These are phyloP conservation scores for Colletotrichum tabaci DNA, from an alignment of 2,329 filamentous ascomycete species.

Conservation along the genomic window DNA sequence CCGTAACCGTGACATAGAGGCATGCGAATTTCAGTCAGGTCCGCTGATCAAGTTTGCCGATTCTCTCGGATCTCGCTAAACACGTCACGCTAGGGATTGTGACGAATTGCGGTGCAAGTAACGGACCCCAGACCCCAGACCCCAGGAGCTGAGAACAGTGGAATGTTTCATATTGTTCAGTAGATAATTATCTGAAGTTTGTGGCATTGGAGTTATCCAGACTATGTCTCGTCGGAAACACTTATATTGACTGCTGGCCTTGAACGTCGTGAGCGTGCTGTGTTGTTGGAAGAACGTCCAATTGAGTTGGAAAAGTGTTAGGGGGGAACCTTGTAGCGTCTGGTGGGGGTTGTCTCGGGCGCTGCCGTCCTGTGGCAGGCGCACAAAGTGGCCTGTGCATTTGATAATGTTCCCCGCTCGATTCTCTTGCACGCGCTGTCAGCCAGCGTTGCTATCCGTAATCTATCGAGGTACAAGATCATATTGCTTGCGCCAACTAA, in stretches of 20 bases:
- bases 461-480: background rate
- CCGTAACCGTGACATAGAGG: background rate
- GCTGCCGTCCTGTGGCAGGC: constrained; percentile 16
- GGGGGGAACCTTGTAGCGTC: constrained; percentile 12
- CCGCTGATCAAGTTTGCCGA: background rate
- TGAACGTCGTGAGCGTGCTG: background rate
- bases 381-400: constrained; percentile 9
- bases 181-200: too few species aligned
- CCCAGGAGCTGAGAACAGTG: background rate
- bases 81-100: background rate
- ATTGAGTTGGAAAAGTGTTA: constrained; percentile 23
- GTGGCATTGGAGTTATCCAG: background rate
- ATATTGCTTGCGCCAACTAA: too few species aligned
- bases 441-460: background rate
- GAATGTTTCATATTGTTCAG: background rate
- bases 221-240: too few species aligned
- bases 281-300: constrained; percentile 34
- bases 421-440: background rate
- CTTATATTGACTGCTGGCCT: background rate
- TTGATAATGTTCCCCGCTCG: constrained; percentile 7
- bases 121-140: too few species aligned
- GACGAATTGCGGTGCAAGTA: background rate
- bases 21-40: background rate
- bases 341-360: constrained; percentile 20
- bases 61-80: background rate